Evolutionary conservation across 2,329 filamentous ascomycete species (phyloP).

Genomic region (Venturia carpophila): DNA sequence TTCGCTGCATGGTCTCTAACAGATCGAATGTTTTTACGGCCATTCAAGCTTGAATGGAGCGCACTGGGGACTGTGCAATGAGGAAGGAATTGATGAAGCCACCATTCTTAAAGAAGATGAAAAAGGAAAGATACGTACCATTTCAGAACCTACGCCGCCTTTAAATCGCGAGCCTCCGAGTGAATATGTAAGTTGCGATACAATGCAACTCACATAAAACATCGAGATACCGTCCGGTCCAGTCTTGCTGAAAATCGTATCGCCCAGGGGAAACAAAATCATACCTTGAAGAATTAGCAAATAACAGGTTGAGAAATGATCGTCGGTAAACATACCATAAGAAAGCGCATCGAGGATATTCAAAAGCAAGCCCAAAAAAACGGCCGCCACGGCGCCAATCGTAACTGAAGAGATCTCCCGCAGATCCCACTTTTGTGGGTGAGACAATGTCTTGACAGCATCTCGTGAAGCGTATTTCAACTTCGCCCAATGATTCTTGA

Average conservation of each 20-base stretch:
- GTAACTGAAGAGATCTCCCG: slow-evolving; percentile 19
- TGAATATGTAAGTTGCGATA: slow-evolving; percentile 86
- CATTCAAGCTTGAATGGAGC: too few species aligned
- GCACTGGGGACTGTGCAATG: too few species aligned
- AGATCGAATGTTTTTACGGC: too few species aligned
- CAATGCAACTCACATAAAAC: slow-evolving; percentile 96
- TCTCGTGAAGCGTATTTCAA: slow-evolving; percentile 4
- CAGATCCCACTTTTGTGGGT: slow-evolving; percentile 15
- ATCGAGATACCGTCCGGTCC: slow-evolving; percentile 95
- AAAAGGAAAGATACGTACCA: slow-evolving; percentile 39
- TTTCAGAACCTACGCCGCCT: slow-evolving; percentile 86
- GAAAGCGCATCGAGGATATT: slow-evolving; percentile 93
- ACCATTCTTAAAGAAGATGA: background rate
- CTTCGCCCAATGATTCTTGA: slow-evolving; percentile 15
- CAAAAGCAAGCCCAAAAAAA: slow-evolving; percentile 78
- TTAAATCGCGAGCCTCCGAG: slow-evolving; percentile 76
- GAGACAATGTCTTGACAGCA: background rate
- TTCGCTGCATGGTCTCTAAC: too few species aligned
- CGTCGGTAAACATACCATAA: slow-evolving; percentile 53
- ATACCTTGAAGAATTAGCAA: slow-evolving; percentile 48
- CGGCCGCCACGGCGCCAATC: slow-evolving; percentile 60
- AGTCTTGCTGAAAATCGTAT: slow-evolving; percentile 73
- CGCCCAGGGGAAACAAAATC: slow-evolving; percentile 89
- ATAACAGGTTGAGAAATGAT: background rate
- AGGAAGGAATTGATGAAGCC: too few species aligned